phyloP scores from a whole-genome alignment of 768 basidiomycete genomes.

The Amanita thiersii region DNA sequence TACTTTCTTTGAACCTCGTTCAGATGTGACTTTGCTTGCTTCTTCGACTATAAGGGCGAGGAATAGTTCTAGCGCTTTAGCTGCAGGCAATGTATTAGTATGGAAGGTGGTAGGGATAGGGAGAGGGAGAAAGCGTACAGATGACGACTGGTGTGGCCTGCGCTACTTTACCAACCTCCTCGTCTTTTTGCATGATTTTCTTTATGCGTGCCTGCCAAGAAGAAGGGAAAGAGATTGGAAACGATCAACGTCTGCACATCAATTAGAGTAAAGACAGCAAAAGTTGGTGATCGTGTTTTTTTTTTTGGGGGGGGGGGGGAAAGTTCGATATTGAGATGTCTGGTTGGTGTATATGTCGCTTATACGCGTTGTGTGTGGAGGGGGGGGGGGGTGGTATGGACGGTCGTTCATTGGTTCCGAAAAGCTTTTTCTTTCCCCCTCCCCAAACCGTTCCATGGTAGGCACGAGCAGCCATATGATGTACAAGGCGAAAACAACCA shows the following conservation, averaged over 20 bases:
- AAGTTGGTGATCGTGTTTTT: constrained; percentile 1
- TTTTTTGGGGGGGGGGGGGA: too few species aligned
- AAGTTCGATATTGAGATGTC: too few species aligned
- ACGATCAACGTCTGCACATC: neutral
- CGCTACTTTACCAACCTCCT: constrained; percentile 97
- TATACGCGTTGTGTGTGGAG: too few species aligned
- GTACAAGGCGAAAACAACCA: neutral
- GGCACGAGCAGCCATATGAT: too few species aligned
- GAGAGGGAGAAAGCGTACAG: constrained; percentile 47
- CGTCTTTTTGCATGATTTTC: constrained; percentile 99
- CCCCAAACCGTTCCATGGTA: too few species aligned
- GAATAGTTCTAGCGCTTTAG: constrained; percentile 92
- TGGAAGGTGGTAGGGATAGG: neutral
- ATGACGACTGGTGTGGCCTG: constrained; percentile 95
- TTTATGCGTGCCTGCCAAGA: constrained; percentile 83
- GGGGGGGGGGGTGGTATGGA: too few species aligned
- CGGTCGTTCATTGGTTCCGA: too few species aligned
- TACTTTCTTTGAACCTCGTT: constrained; percentile 80
- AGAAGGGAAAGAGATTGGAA: neutral
- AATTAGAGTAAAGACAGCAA: neutral
- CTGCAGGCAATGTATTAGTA: constrained; percentile 29
- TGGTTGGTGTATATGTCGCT: too few species aligned
- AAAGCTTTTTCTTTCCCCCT: too few species aligned
- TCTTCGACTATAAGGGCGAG: constrained; percentile 78
- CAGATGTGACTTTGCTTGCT: constrained; percentile 68